phyloP scores from a whole-genome alignment of 768 basidiomycete genomes.

The Termitomyces bulborhizus region DNA sequence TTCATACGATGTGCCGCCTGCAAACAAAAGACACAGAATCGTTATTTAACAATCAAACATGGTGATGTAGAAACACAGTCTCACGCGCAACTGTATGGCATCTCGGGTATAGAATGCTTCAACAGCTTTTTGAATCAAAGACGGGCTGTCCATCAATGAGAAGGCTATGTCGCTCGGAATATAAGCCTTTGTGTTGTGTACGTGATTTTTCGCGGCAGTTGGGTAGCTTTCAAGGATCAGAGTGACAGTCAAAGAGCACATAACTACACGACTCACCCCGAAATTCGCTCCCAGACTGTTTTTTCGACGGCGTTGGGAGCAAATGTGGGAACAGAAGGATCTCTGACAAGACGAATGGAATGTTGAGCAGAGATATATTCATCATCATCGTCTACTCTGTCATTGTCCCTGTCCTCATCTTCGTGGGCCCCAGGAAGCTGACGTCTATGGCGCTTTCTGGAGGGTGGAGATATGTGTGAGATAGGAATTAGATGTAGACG shows the following conservation, averaged over 20 bases:
- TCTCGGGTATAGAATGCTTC: conserved; percentile 97
- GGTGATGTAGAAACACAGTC: conserved; percentile 17
- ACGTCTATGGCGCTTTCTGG: conserved; percentile 45
- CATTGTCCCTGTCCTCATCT: conserved; percentile 43
- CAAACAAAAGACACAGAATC: neutral
- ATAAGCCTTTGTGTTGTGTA: conserved; percentile 74
- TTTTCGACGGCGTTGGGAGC: conserved; percentile 59
- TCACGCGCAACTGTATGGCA: conserved; percentile 80
- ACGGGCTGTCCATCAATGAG: conserved; percentile 55
- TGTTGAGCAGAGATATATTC: conserved; percentile 54
- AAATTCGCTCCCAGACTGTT: conserved; percentile 64
- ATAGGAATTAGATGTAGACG: conserved; percentile 86
- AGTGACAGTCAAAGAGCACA: neutral
- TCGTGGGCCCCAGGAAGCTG: conserved; percentile 35
- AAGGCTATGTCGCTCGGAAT: conserved; percentile 77
- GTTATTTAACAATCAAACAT: neutral
- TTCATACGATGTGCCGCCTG: conserved; percentile 88
- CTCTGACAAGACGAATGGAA: conserved; percentile 58
- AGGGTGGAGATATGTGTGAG: conserved; percentile 61
- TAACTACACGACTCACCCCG: conserved; percentile 36
- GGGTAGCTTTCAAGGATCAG: conserved; percentile 56
- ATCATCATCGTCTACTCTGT: conserved; percentile 28
- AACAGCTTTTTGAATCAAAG: conserved; percentile 78
- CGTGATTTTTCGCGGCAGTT: conserved; percentile 50
- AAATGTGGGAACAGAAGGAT: conserved; percentile 44